Evolutionary conservation across 169 alveolate species (phyloP), one percentile per base, ranked within the genome.

Genomic region (Babesia divergens): DNA sequence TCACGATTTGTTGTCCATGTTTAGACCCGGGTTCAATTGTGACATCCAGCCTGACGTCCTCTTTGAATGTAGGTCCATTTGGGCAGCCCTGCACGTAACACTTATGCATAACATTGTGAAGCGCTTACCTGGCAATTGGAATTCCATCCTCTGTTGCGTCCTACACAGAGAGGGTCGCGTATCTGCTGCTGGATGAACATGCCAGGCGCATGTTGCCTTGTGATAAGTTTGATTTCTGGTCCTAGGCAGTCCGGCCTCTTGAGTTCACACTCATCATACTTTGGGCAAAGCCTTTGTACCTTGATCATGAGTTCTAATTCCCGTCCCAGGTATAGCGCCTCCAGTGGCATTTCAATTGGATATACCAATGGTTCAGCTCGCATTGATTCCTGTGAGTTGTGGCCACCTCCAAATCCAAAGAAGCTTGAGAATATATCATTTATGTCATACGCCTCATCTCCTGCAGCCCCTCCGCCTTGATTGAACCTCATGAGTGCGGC

Each of bases 201-300:
- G 46, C 95, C 95, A 28, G 94, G 94, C 8, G 92, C 93, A 64
- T 84, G 89, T 38, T 91, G 95, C 52, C 82, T 90, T 20, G 94
- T 91, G 47, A 89, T 82, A 3, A 91, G 72, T 50, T 76, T 83
- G 43, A 89, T 55, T 49, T 90, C 94, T 20, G 68, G 81, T 3
- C 90, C 94, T 47, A 88, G 91, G 67, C 95, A 91, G 54, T 91
- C 95, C 55, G 65, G 74, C 50, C 92, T 68, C 51, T 68, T 86
- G 40, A 59, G 65, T 52, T 84, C 86, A 52, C 95, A 91, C 38
- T 91, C 94, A 43, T 89, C 91, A 47, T 89, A 86, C 42, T 84
- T 82, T 49, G 74, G 70, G 74, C 95, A 91, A 3, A 86, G 84
- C 16, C 86, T 77, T 28, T 87, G 84, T 28, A 89, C 74, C 44